A percentile compares a stretch with the other conserved stretches of the same genome.
Evolutionary conservation across 116 monocot genomes (phyloP).

Genomic region (Trichopus zeylanicus): DNA sequence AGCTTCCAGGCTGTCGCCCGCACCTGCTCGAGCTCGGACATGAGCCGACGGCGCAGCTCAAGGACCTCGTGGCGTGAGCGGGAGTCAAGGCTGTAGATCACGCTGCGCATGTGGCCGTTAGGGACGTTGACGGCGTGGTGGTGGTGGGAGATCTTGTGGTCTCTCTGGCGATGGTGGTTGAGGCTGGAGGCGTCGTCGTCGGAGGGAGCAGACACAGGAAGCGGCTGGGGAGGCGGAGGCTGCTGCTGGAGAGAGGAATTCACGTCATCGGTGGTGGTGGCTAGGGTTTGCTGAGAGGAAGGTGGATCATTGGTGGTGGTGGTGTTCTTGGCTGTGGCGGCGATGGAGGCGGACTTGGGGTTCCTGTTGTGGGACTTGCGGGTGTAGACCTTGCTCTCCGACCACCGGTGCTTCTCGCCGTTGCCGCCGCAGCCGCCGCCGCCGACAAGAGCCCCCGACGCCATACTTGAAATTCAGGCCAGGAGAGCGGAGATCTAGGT

Average conservation of each 20-base stretch:
- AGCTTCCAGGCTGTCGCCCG: conserved; percentile 32
- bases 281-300: conserved; percentile 9
- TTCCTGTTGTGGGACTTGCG: conserved; percentile 37
- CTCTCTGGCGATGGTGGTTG: conserved; percentile 5
- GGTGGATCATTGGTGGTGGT: conserved; percentile 4
- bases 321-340: neutral
- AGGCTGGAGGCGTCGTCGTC: conserved; percentile 41
- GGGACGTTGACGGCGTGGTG: conserved; percentile 1
- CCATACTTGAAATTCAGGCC: conserved; percentile 45
- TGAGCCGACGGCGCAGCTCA: conserved; percentile 37
- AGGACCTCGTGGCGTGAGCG: conserved; percentile 32
- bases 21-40: conserved; percentile 49
- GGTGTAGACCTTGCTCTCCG: conserved; percentile 42
- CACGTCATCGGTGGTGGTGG: conserved; percentile 15
- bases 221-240: conserved; percentile 8
- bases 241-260: conserved; percentile 21
- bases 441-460: conserved; percentile 37
- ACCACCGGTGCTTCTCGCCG: conserved; percentile 29
- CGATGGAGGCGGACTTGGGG: conserved; percentile 18
- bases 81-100: conserved; percentile 15
- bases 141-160: neutral
- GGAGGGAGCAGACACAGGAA: conserved; percentile 15
- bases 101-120: conserved; percentile 8
- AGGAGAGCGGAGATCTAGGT: neutral
- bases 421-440: conserved; percentile 9